Base-by-base conservation (phyloP, 2,329 filamentous ascomycete species). In the Beauveria pseudobassiana region DNA sequence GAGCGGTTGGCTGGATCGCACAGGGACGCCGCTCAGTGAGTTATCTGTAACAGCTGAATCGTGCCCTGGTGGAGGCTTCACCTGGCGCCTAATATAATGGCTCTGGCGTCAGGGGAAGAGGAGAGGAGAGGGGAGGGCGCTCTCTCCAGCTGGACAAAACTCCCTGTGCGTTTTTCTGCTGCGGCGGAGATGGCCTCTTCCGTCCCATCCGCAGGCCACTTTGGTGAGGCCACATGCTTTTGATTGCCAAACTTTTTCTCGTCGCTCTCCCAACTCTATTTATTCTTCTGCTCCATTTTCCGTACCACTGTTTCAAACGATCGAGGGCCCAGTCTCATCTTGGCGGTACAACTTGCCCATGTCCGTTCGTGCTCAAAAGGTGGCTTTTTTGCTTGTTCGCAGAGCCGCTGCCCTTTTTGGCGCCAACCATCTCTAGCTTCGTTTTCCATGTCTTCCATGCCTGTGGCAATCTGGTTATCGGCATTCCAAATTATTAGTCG, bases 161-260 rank as follows among this genome's bases (percentile, higher is more conserved):
- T 28, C 18, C 34, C 48, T 52, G 6, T 24, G 45, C 46, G 8
- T 20, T 50, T 18, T 28, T 54, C 48, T 28, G 30, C 28, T 14
- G 22, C 42, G 20, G 48, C 57, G 48, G 57, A 53, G 48, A 60
- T 20, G 57, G 12, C 46, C 22, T 53, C 57, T 46, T 60, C 57
- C 57, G 57, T 38, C 49, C 49, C 57, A 52, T 60, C 57, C 57
- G 57, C 16, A 38, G 28, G 24, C 24, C 16, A 5, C 8, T 9
- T 22, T 7, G n/a, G 12, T 46, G 12, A 34, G 30, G 30, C 34
- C 34, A 38, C 34, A 38, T 38, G 34, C 34, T 38, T 28, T 38
- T 38, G 34, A 38, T 38, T 38, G 34, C 34, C 20, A 16, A n/a
- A 14, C 4, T 26, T 14, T 45, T 43, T 28, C 24, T 55, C 59